Evolutionary conservation across 805 yeast genomes (phyloP), one percentile per base, ranked within the genome.

Genomic region (Kodamaea neixiangensis): DNA sequence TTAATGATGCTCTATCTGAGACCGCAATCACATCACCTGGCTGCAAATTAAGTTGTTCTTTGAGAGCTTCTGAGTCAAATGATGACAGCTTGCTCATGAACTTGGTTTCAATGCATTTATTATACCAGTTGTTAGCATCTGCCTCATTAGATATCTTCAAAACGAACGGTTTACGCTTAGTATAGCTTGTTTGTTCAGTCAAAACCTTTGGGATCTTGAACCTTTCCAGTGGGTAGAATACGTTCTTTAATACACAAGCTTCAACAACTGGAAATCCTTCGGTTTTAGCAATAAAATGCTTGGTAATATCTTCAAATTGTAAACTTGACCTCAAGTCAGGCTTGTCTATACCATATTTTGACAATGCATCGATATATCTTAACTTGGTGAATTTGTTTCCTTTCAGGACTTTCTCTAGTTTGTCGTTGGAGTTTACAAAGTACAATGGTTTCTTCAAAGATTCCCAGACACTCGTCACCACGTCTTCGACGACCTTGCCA

Each of bases 301-400:
- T 65, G 1, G 79, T 67, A n/a, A 90, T 55, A 49, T 80, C 75
- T 1, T 59, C 51, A 39, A 90, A 79, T 31, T 74, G 63, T 29
- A 89, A 56, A 1, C 71, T 62, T 0, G 87, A 85, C 54, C 97
- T 76, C 56, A 94, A 68, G 66, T 94, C 98, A 0, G 99, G 99
- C 65, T 94, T 94, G 64, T 94, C 99, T 47, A 92, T 87, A 13
- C 99, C 99, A 62, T 83, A 94, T 15, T 69, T 73, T 1, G 80
- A 63, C 66, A 94, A 75, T 0, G 90, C 97, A 2, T 88, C 86
- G 0, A 66, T 57, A 61, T 94, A 94, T 1, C 81, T 71, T 51
- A 93, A 59, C 49, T 75, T 76, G 0, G 76, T 69, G 58, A 60
- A 63, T 21, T 45, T 50, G 31, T 54, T 20, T 6, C 45, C 51